A percentile compares a stretch with the other conserved stretches of the same genome.
Evolutionary conservation across 2,329 filamentous ascomycete species (phyloP).

Genomic region (Zasmidium angulare): DNA sequence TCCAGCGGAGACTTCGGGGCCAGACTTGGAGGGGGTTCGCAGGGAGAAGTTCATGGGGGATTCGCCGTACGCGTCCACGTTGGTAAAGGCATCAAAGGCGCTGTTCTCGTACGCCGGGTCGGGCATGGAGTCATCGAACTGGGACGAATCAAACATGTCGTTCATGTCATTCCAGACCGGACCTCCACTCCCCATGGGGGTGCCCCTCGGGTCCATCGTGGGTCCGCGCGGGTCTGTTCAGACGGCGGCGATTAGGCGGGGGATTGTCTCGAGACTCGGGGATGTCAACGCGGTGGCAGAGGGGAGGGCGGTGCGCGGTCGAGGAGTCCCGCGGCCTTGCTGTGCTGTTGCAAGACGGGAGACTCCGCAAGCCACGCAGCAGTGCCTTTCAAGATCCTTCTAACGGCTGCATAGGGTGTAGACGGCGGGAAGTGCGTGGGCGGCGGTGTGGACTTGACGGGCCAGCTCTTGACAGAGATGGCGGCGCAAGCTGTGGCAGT

Average conservation of each 20-base stretch:
- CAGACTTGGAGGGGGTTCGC: conserved; percentile 32
- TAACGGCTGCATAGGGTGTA: neutral
- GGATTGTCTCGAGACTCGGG: neutral
- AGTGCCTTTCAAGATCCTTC: neutral
- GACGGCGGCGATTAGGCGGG: neutral
- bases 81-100: conserved; percentile 18
- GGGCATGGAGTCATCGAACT: conserved; percentile 26
- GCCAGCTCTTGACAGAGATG: too few relatives aligned
- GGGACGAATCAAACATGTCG: conserved; percentile 20
- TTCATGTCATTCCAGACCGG: conserved; percentile 25
- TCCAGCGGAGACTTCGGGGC: conserved; percentile 5
- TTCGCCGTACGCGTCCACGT: conserved; percentile 30
- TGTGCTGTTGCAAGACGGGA: neutral
- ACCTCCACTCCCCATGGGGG: conserved; percentile 6
- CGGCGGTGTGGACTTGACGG: neutral
- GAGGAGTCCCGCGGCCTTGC: neutral
- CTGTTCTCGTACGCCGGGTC: conserved; percentile 29
- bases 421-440: neutral
- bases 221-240: neutral
- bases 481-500: too few relatives aligned
- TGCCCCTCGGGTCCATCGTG: conserved; percentile 17
- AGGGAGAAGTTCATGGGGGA: conserved; percentile 23
- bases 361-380: neutral
- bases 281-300: neutral
- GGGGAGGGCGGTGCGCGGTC: neutral